phyloP scores from a whole-genome alignment of 768 basidiomycete genomes.

The Pseudohyphozyma bogoriensis region DNA sequence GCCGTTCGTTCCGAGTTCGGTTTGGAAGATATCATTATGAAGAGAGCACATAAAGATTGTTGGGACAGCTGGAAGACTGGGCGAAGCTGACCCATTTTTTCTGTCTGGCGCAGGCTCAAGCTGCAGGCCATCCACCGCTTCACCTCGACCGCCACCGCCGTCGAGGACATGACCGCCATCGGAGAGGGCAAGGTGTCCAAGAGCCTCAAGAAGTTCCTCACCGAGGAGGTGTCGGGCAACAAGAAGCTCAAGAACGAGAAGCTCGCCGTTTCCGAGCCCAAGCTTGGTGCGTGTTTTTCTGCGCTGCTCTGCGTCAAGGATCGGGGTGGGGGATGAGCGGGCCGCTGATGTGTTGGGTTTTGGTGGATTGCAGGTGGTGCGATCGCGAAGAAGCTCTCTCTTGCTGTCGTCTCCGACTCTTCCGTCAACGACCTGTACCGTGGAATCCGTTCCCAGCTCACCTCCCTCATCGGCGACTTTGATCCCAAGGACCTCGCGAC shows the following conservation, averaged over 20 bases:
- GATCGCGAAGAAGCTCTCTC: slow-evolving; percentile 86
- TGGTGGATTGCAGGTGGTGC: slow-evolving; percentile 34
- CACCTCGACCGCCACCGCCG: slow-evolving; percentile 87
- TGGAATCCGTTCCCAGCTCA: slow-evolving; percentile 82
- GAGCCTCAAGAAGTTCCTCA: slow-evolving; percentile 83
- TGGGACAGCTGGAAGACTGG: too few species aligned
- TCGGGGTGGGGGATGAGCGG: background rate
- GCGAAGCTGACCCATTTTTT: background rate
- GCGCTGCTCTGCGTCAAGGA: background rate
- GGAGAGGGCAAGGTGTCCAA: slow-evolving; percentile 89
- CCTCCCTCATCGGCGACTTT: slow-evolving; percentile 74
- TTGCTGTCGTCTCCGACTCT: slow-evolving; percentile 61
- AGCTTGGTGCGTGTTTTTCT: slow-evolving; percentile 59
- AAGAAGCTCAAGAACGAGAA: slow-evolving; percentile 71
- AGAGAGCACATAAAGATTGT: too few species aligned
- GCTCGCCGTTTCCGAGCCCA: slow-evolving; percentile 72
- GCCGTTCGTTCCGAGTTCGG: too few species aligned
- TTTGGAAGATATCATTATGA: too few species aligned
- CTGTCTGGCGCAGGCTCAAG: slow-evolving; percentile 55
- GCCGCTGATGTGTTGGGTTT: background rate
- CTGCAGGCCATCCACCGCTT: slow-evolving; percentile 93
- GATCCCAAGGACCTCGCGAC: slow-evolving; percentile 64
- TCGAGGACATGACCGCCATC: slow-evolving; percentile 88
- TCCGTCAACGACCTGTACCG: slow-evolving; percentile 76
- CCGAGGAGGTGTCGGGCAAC: slow-evolving; percentile 54